A percentile compares a stretch with the other conserved stretches of the same genome.
Evolutionary conservation across 148 eudicot species (phyloP).

Genomic region (Beta vulgaris): DNA sequence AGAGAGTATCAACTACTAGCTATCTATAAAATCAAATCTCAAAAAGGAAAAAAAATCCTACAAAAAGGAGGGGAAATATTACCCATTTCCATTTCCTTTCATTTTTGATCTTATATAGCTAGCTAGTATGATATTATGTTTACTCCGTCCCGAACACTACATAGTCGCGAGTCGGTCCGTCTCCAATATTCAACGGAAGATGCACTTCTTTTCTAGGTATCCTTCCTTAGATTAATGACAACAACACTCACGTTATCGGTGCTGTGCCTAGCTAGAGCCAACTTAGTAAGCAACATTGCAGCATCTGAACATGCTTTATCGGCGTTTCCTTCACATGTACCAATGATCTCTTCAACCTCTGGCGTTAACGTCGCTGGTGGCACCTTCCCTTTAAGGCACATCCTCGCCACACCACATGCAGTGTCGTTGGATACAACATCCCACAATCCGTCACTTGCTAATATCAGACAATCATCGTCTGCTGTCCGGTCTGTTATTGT

Average conservation of each 20-base stretch:
- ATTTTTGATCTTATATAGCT: background rate
- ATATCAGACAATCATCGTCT: conserved; percentile 69
- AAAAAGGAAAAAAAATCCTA: background rate
- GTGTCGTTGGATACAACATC: conserved; percentile 78
- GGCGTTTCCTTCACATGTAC: conserved; percentile 18
- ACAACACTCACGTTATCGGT: conserved; percentile 66
- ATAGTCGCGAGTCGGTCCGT: background rate
- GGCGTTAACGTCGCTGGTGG: conserved; percentile 11
- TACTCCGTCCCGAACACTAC: too few relatives aligned
- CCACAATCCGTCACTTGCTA: conserved; percentile 90
- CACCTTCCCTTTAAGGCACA: conserved; percentile 53
- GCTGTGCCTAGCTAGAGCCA: conserved; percentile 63
- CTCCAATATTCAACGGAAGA: background rate
- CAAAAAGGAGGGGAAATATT: background rate
- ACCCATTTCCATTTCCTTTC: conserved; percentile 9
- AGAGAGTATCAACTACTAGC: background rate
- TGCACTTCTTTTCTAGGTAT: background rate
- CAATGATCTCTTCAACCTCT: conserved; percentile 16
- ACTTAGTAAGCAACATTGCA: conserved; percentile 51
- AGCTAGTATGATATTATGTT: background rate
- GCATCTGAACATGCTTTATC: conserved; percentile 57
- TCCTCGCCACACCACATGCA: conserved; percentile 64
- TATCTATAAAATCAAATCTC: background rate
- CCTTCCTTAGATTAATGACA: conserved; percentile 48
- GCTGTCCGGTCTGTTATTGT: conserved; percentile 50